Evolutionary conservation across 2,329 filamentous ascomycete species (phyloP).

Genomic region (Nothophaeocryptopus gaeumannii): DNA sequence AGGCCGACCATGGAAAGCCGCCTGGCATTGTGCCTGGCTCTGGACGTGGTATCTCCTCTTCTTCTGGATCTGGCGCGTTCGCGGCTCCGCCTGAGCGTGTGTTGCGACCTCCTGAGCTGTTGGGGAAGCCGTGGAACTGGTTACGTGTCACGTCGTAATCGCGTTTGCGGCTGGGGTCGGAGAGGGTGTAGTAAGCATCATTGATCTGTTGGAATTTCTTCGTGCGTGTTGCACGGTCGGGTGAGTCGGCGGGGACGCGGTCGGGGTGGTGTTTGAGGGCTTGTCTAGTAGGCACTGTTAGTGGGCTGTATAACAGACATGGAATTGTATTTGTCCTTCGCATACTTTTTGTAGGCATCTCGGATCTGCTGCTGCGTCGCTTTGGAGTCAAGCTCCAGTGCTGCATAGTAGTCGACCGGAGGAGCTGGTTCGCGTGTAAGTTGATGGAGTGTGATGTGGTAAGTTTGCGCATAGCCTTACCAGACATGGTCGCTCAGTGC

Average conservation of each 20-base stretch:
- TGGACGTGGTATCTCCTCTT: constrained; percentile 50
- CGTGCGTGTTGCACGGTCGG: constrained; percentile 77
- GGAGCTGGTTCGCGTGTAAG: constrained; percentile 25
- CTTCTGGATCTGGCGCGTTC: constrained; percentile 41
- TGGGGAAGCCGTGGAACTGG: constrained; percentile 51
- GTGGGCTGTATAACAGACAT: not conserved
- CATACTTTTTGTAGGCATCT: constrained; percentile 82
- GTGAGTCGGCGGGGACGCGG: constrained; percentile 77
- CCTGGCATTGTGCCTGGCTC: constrained; percentile 37
- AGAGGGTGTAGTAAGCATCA: constrained; percentile 89
- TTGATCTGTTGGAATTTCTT: constrained; percentile 88
- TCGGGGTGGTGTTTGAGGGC: constrained; percentile 93
- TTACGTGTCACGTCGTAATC: constrained; percentile 77
- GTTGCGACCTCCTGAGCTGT: constrained; percentile 22
- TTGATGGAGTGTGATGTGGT: too few relatives aligned
- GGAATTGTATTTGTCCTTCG: too few relatives aligned
- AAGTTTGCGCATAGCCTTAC: too few relatives aligned
- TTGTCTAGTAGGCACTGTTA: constrained; percentile 41
- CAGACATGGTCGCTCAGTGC: too few relatives aligned
- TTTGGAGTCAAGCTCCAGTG: constrained; percentile 50
- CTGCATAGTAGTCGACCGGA: constrained; percentile 38
- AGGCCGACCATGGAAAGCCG: constrained; percentile 75
- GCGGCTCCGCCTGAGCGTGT: constrained; percentile 36
- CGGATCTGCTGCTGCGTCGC: constrained; percentile 82
- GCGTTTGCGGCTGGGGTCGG: constrained; percentile 69